Base-by-base conservation (phyloP, 257 asterid genomes). In the Solanum pinnatisectum region DNA sequence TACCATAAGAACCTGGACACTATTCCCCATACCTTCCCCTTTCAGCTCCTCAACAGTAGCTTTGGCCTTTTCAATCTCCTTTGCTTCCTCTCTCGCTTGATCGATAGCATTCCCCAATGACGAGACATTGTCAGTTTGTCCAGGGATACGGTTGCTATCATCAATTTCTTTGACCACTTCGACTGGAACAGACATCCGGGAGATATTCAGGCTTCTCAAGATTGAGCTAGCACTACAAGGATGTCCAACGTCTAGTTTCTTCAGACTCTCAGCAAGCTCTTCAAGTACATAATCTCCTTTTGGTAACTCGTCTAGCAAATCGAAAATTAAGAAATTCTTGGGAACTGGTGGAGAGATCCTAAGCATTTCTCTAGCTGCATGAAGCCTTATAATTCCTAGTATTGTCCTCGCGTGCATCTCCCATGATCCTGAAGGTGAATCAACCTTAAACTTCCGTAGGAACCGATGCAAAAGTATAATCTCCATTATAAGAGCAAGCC, bases 361-460 rank as follows among this genome's bases (percentile, higher is more conserved):
- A 25, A 95, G 98, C 98, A 96, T 92, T 84, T 96, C 99, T 89
- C 99, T 90, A n/a, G 98, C 97, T 23, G 98, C 98, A 79, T 96
- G 99, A 87, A 95, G 98, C 87, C 98, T 92, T 82, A 95, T 88
- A 85, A 94, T 94, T 72, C 99, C 99, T 88, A 95, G 67, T 83
- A 95, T 91, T 7, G 95, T 92, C 90, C 98, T 94, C 2, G 98
- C 93, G 10, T 96, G 98, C 93, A 94, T 88, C 88, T 95, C 98
- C 98, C 96, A 94, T 42, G 88, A 94, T 39, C 93, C 92, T 18
- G 89, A 60, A 1, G 91, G 84, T 3, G 98, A 95, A 59, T 91
- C 91, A 14, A 95, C 90, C 22, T 91, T 89, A 89, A 86, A 93
- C 88, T 94, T 93, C 16, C 33, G 63, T n/a, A 95, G 88, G 46